Conservation (phyloP, 2,329 filamentous ascomycete genomes). For the Penicillium sp. region DNA sequence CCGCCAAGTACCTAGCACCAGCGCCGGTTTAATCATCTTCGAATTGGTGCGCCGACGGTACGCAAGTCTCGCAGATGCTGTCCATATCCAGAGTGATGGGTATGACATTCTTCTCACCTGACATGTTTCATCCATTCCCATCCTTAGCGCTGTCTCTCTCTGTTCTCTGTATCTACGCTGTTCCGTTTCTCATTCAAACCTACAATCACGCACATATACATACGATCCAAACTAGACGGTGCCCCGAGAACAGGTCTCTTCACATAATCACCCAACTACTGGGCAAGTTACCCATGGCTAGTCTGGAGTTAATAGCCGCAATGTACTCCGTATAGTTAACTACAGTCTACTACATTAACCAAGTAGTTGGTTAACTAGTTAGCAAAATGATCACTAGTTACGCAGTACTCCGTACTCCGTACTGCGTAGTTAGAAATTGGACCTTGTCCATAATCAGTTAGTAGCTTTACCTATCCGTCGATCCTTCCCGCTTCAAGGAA, state of each 20-base stretch:
- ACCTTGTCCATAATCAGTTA: background rate
- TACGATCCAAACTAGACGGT: background rate
- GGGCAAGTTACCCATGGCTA: too few species aligned
- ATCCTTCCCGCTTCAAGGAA: constrained; percentile 1
- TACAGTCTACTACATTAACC: too few species aligned
- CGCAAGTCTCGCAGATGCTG: constrained; percentile 50
- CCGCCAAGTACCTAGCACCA: constrained; percentile 60
- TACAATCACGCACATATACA: background rate
- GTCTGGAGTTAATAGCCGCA: too few species aligned
- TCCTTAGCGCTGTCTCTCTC: background rate
- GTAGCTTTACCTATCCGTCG: background rate
- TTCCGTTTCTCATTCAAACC: background rate
- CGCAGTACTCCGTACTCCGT: too few species aligned
- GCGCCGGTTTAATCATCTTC: constrained; percentile 62
- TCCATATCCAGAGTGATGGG: constrained; percentile 56
- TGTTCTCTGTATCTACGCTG: background rate
- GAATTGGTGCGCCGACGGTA: constrained; percentile 61
- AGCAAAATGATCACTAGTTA: too few species aligned
- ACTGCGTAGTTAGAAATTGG: too few species aligned
- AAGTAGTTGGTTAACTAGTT: too few species aligned
- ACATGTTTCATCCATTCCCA: background rate
- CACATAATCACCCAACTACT: background rate
- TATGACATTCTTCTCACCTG: constrained; percentile 58
- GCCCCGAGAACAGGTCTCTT: too few species aligned
- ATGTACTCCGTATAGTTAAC: too few species aligned